Conservation (phyloP, 2,329 filamentous ascomycete genomes). For the Diaporthe longicolla region DNA sequence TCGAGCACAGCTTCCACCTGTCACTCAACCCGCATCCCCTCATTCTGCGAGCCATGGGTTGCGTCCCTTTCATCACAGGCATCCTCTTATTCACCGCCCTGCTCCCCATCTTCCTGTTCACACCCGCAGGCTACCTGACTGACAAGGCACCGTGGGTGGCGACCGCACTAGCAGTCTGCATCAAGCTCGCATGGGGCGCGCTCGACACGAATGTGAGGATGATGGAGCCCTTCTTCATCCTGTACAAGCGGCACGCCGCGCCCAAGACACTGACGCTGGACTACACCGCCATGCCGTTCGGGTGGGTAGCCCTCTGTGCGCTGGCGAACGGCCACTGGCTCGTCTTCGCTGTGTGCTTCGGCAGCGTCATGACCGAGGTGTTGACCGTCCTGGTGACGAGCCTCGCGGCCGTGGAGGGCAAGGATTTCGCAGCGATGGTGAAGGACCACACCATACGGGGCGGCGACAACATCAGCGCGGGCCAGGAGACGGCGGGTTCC, state of each 20-base stretch:
- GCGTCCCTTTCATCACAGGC: constrained; percentile 71
- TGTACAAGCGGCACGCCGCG: constrained; percentile 75
- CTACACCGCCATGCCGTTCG: constrained; percentile 80
- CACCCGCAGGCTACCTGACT: constrained; percentile 66
- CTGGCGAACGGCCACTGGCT: constrained; percentile 75
- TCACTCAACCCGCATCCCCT: constrained; percentile 76
- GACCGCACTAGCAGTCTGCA: constrained; percentile 74
- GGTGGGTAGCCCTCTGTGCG: constrained; percentile 73
- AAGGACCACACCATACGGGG: constrained; percentile 35
- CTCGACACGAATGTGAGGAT: constrained; percentile 79
- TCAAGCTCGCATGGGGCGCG: constrained; percentile 78
- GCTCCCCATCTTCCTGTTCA: constrained; percentile 75
- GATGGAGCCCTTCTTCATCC: constrained; percentile 81
- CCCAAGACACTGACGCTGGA: constrained; percentile 77
- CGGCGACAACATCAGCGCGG: constrained; percentile 58
- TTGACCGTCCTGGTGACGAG: constrained; percentile 78
- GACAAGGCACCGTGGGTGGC: constrained; percentile 76
- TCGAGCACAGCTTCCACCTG: constrained; percentile 60
- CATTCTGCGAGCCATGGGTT: constrained; percentile 74
- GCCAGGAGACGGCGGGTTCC: constrained; percentile 72
- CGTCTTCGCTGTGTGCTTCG: constrained; percentile 77
- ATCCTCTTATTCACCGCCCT: constrained; percentile 70
- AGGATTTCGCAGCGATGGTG: constrained; percentile 65
- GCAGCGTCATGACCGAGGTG: constrained; percentile 80
- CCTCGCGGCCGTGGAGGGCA: constrained; percentile 75